Conservation (phyloP, 352 stramenopile genomes). For the Aphanomyces cochlioides region DNA sequence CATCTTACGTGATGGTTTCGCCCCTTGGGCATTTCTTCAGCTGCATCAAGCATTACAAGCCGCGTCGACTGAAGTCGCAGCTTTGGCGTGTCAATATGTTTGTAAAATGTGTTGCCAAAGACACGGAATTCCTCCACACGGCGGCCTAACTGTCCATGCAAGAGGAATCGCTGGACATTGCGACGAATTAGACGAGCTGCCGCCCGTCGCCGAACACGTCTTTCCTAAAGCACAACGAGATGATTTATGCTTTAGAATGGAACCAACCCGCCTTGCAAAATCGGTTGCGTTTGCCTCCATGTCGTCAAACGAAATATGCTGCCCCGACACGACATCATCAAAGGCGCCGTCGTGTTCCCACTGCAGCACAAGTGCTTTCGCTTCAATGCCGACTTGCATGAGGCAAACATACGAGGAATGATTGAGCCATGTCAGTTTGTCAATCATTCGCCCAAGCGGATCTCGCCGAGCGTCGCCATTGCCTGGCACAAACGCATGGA, state of each 20-base stretch:
- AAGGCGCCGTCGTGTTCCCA: constrained; percentile 14
- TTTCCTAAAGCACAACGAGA: background rate
- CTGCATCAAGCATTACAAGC: background rate
- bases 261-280: background rate
- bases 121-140: constrained; percentile 20
- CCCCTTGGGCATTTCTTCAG: background rate
- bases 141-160: background rate
- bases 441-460: constrained; percentile 21
- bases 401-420: constrained; percentile 21
- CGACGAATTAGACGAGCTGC: constrained; percentile 9
- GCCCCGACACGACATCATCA: background rate
- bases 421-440: constrained; percentile 22
- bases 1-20: background rate
- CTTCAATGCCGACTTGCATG: constrained; percentile 1
- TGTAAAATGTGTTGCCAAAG: constrained; percentile 29
- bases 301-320: constrained; percentile 2
- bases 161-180: background rate
- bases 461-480: constrained; percentile 2
- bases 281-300: constrained; percentile 5
- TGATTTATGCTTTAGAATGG: background rate
- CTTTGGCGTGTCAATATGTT: constrained; percentile 20
- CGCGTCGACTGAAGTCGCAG: background rate
- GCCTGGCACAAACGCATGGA: constrained; percentile 5
- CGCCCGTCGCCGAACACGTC: background rate
- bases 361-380: constrained; percentile 9